Conservation (phyloP, 108 stramenopile genomes). For the Conticribra weissflogii region DNA sequence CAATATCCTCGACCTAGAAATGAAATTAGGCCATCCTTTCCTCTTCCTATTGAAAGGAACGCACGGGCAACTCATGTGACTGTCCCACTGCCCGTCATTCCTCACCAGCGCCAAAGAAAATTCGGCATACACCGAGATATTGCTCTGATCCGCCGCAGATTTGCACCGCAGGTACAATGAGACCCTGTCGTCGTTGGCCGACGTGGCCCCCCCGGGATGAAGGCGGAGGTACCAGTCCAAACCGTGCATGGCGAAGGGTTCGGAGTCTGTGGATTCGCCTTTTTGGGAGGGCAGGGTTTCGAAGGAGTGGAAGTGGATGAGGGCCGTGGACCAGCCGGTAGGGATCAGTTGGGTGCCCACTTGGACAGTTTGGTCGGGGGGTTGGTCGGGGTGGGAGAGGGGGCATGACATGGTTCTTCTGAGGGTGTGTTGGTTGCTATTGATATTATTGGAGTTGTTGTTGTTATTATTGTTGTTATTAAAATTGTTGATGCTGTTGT, state of each 20-base stretch:
- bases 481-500: no score
- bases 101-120: constrained; percentile 20
- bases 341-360: constrained; percentile 26
- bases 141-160: constrained; percentile 16
- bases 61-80: constrained; percentile 18
- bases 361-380: constrained; percentile 14
- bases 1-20: constrained; percentile 9
- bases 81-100: constrained; percentile 7
- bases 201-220: constrained; percentile 20
- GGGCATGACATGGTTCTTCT: no score
- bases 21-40: constrained; percentile 21
- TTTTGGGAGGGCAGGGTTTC: constrained; percentile 9
- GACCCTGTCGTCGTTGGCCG: constrained; percentile 9
- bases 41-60: constrained; percentile 25
- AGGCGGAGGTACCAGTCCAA: constrained; percentile 30
- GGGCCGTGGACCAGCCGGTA: constrained; percentile 16
- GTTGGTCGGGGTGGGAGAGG: no score
- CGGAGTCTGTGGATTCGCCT: constrained; percentile 23
- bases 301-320: constrained; percentile 33
- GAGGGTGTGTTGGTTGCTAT: no score
- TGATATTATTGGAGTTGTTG: no score
- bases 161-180: constrained; percentile 32
- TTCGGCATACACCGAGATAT: constrained; percentile 8
- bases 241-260: constrained; percentile 18
- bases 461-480: no score